Evolutionary conservation across 2,329 filamentous ascomycete species (phyloP).

Genomic region (Sporothrix curviconia): DNA sequence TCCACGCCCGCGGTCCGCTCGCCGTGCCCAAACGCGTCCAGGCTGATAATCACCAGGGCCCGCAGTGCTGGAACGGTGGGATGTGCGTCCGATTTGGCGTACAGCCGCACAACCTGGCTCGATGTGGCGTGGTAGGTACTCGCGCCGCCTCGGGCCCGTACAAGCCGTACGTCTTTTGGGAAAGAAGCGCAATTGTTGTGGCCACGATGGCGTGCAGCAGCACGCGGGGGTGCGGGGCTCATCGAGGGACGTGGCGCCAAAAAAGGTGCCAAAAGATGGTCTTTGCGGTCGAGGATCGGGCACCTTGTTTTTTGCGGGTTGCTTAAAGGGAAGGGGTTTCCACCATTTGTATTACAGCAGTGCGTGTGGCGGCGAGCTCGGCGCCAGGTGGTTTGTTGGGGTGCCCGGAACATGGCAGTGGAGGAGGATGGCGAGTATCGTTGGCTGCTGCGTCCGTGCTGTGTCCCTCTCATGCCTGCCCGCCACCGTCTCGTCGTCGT

Average conservation of each 20-base stretch:
- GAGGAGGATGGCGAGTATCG: too few relatives aligned
- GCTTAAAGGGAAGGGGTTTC: conserved; percentile 66
- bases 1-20: conserved; percentile 88
- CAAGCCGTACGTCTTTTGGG: conserved; percentile 67
- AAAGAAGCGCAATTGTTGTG: conserved; percentile 77
- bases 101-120: conserved; percentile 79
- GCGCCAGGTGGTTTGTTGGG: too few relatives aligned
- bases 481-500: not conserved
- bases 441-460: too few relatives aligned
- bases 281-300: conserved; percentile 77
- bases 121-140: conserved; percentile 71
- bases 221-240: conserved; percentile 76
- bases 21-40: conserved; percentile 80
- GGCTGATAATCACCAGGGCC: conserved; percentile 75
- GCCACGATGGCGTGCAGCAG: conserved; percentile 83
- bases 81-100: conserved; percentile 82
- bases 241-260: conserved; percentile 67
- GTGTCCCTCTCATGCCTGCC: conserved; percentile 21
- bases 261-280: conserved; percentile 77
- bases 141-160: conserved; percentile 62
- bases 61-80: conserved; percentile 82
- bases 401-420: too few relatives aligned
- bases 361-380: conserved; percentile 40
- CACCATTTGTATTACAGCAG: conserved; percentile 67
- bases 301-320: conserved; percentile 78